Evolutionary conservation across 169 alveolate species (phyloP), one percentile per base, ranked within the genome.

Genomic region (Babesia caballi): DNA sequence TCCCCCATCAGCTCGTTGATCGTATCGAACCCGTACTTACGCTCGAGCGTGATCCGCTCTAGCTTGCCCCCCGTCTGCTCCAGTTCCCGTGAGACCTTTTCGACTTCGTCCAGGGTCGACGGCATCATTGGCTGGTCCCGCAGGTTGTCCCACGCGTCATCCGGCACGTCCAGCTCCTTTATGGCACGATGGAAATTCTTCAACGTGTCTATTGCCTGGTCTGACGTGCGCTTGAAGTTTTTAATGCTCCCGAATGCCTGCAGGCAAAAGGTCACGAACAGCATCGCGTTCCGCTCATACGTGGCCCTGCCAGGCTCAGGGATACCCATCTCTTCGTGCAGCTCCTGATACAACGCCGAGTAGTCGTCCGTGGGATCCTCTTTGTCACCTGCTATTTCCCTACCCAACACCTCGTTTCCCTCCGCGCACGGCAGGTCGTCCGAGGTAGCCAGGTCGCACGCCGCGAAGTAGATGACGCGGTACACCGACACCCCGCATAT

Each of bases 331-430:
- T 40, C 73, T 30, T 65, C 61, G 49, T 53, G 40, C 30, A 6
- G 40, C 25, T 66, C 35, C 19, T 56, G 19, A 74, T 76, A 66
- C 30, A 76, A 27, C 36, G 1, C 4, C 12, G 71, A 30, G 46
- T 66, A 76, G 47, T 65, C 85, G 17, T 76, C 85, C 7, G 56
- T 53, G 1, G 40, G 12, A 25, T 6, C 42, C 52, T 56, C 66
- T 15, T 44, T 33, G 12, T 76, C 85, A 2, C 74, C 74, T 40
- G 85, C 56, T 14, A 76, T 76, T 1, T 32, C 53, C 14, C 41
- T 17, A 15, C 85, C 85, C 44, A 76, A 21, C 8, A 76, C 85
- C 54, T 76, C 85, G 14, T 25, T n/a, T 15, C 71, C 85, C 9
- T 49, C 35, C 4, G 85, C 40, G 19, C 36, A 30, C 27, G 85